Conservation (phyloP, 2,329 filamentous ascomycete species). For the Huntiella moniliformis region DNA sequence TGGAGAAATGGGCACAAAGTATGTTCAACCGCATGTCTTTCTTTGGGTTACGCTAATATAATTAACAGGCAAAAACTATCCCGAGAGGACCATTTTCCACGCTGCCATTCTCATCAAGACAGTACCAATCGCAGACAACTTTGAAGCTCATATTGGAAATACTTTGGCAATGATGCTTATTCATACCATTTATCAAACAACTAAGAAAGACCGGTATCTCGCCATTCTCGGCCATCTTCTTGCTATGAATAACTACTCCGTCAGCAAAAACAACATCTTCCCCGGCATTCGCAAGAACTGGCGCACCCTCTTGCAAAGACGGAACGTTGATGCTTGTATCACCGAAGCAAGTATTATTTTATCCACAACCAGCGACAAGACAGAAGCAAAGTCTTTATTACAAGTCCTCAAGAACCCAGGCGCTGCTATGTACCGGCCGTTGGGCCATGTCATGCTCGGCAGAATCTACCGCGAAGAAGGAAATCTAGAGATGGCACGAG, state of each 20-base stretch:
- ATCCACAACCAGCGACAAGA: neutral
- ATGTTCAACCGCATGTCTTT: neutral
- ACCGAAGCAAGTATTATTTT: neutral
- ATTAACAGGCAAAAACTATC: neutral
- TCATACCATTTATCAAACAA: neutral
- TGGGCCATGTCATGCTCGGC: neutral
- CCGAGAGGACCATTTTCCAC: neutral
- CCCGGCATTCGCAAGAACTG: neutral
- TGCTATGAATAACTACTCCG: neutral
- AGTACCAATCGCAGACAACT: neutral
- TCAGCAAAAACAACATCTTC: neutral
- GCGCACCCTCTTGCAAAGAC: neutral
- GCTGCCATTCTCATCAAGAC: neutral
- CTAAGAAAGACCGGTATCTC: neutral
- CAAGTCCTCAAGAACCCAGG: no score
- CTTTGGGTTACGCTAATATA: neutral
- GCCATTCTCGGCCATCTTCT: neutral
- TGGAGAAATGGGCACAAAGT: conserved; percentile 5
- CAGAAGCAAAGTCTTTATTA: neutral
- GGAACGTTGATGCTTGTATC: neutral
- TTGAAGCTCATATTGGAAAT: no score
- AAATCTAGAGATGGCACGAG: neutral
- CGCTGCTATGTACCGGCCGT: neutral
- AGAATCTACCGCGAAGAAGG: neutral
- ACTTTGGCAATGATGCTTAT: neutral